Conservation (phyloP, 1,139 yeast species). For the Scheffersomyces illinoinensis region DNA sequence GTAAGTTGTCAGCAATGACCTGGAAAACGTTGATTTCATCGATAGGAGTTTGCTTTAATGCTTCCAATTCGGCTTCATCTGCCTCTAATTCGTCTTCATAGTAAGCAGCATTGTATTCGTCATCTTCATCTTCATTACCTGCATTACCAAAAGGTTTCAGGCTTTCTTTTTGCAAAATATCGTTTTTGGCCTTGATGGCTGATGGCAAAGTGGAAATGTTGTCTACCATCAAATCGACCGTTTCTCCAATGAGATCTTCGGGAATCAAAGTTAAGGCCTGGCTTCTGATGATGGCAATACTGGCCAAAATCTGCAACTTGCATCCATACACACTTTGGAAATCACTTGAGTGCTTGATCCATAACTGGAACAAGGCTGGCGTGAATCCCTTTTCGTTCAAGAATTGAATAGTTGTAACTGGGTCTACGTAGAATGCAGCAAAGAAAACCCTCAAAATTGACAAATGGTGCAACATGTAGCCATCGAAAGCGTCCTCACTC, state of each 20-base stretch:
- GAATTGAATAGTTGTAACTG: constrained; percentile 37
- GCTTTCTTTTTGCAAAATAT: constrained; percentile 39
- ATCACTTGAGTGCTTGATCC: constrained; percentile 49
- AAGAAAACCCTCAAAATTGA: constrained; percentile 47
- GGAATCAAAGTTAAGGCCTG: constrained; percentile 14
- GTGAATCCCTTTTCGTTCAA: constrained; percentile 39
- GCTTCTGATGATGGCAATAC: constrained; percentile 28
- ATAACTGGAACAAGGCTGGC: constrained; percentile 42
- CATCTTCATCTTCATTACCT: constrained; percentile 25
- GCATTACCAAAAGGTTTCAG: constrained; percentile 23
- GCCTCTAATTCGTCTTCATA: constrained; percentile 45
- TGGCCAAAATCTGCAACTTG: constrained; percentile 51
- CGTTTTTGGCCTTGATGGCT: constrained; percentile 49
- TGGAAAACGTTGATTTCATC: constrained; percentile 50
- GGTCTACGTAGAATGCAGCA: constrained; percentile 41
- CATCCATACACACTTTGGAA: constrained; percentile 59
- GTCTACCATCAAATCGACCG: constrained; percentile 41
- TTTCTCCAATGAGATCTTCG: constrained; percentile 42
- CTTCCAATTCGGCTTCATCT: constrained; percentile 56
- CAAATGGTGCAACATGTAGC: constrained; percentile 48
- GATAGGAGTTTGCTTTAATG: constrained; percentile 53
- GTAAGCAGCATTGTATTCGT: constrained; percentile 26
- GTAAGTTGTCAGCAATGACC: constrained; percentile 36
- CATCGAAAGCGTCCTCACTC: constrained; percentile 45
- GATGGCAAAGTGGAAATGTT: constrained; percentile 47